Conservation (phyloP, 1,284 basidiomycete genomes). For the Agroathelia rolfsii region DNA sequence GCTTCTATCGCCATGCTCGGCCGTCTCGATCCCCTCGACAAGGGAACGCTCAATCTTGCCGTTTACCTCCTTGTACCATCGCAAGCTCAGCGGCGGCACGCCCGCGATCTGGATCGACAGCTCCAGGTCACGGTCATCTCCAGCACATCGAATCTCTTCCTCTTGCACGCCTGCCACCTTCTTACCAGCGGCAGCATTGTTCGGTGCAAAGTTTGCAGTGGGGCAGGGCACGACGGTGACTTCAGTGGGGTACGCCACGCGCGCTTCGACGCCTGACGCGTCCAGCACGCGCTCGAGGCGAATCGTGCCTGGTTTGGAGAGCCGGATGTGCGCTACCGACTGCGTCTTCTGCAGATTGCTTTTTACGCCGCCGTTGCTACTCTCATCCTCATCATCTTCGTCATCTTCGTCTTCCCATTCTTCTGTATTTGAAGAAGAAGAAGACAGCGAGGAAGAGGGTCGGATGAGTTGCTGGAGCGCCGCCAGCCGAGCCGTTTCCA, state of each 20-base stretch:
- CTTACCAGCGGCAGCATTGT: conserved; percentile 26
- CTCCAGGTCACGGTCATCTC: conserved; percentile 53
- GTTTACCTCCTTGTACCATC: conserved; percentile 64
- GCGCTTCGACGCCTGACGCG: conserved; percentile 51
- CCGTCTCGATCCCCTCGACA: conserved; percentile 78
- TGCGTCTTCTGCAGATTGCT: conserved; percentile 59
- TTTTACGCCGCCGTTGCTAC: conserved; percentile 15
- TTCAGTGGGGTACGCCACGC: conserved; percentile 57
- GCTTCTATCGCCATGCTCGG: too few species aligned
- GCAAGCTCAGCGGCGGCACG: conserved; percentile 69
- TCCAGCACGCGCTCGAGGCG: conserved; percentile 69
- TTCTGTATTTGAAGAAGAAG: conserved; percentile 33
- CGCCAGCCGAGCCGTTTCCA: conserved; percentile 49
- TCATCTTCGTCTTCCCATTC: conserved; percentile 48
- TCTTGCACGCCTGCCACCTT: too few species aligned
- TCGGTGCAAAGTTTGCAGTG: conserved; percentile 52
- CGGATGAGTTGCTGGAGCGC: conserved; percentile 37
- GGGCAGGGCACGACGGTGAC: conserved; percentile 80
- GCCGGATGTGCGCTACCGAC: conserved; percentile 59
- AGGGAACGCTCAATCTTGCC: conserved; percentile 56
- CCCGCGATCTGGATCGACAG: conserved; percentile 65
- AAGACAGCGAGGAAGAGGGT: conserved; percentile 32
- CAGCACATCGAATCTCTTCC: conserved; percentile 59
- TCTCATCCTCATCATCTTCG: conserved; percentile 31
- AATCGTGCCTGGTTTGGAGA: conserved; percentile 64